Evolutionary conservation across 306 rosid species (phyloP).

Genomic region (Gleditsia sinensis): DNA sequence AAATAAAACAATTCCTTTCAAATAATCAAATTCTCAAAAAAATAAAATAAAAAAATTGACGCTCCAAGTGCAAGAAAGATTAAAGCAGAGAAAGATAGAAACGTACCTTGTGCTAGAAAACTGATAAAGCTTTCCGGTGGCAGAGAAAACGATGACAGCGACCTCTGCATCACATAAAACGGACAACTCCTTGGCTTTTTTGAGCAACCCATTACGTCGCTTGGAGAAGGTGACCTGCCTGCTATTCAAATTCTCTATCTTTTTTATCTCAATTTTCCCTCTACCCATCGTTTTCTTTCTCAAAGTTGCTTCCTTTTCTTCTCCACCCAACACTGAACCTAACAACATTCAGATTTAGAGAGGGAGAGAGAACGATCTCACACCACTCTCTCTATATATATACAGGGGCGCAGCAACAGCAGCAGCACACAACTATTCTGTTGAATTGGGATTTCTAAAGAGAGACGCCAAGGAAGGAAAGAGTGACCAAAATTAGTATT

Average conservation of each 20-base stretch:
- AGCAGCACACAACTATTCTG: background rate
- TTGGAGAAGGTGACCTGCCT: conserved; percentile 80
- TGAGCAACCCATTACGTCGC: conserved; percentile 65
- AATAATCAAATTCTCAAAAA: background rate
- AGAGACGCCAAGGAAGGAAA: conserved; percentile 49
- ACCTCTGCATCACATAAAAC: conserved; percentile 76
- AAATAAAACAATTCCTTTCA: background rate
- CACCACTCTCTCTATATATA: conserved; percentile 5
- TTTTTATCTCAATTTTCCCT: conserved; percentile 74
- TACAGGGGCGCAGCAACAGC: background rate
- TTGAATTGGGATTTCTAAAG: conserved; percentile 32
- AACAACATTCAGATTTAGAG: background rate
- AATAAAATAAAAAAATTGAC: background rate
- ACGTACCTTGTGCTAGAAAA: conserved; percentile 60
- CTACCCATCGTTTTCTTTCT: conserved; percentile 54
- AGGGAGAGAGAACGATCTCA: background rate
- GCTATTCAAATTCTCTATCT: conserved; percentile 68
- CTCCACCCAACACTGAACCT: conserved; percentile 23
- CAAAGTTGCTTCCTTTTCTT: background rate
- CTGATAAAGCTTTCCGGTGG: conserved; percentile 68
- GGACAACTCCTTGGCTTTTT: conserved; percentile 69
- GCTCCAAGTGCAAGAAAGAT: background rate
- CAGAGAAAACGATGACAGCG: conserved; percentile 66
- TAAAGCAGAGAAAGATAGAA: background rate
- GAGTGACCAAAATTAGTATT: conserved; percentile 48